Base-by-base conservation (phyloP, 306 rosid species). In the Rosa rugosa region DNA sequence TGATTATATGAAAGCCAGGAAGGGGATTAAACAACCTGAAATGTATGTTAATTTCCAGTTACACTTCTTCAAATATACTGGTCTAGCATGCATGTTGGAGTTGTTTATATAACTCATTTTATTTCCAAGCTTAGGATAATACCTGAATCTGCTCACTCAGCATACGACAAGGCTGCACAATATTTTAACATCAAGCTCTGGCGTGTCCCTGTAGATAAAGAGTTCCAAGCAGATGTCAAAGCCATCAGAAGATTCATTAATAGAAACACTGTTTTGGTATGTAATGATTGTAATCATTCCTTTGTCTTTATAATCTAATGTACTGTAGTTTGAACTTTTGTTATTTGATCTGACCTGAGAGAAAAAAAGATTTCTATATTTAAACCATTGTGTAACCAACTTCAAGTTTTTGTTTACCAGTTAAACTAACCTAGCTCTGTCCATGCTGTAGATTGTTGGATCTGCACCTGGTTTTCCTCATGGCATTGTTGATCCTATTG, bases 401-500 rank as follows among this genome's bases (percentile, higher is more conserved):
- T 64, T 72, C 22, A 60, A 66, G 71, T 47, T 81, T 76, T 72
- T 60, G 73, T 83, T 81, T 72, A 80, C 72, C 36, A 78, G 77
- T 75, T 81, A 50, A 84, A 75, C 63, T 75, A 34, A 77, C 83
- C 71, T 60, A 66, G 13, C 49, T 46, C 49, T 54, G 76, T 75
- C 83, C 56, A 70, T 82, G 75, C 78, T 84, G 76, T 91, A 94
- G 99, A 89, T 94, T 85, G 97, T 94, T 82, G 99, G 99, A 79
- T 94, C 99, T 83, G 97, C 97, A 65, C 99, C 99, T 44, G 97
- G 99, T 82, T 94, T 76, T 81, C 99, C 97, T 83, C 99, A 94
- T 87, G 99, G 99, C 71, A 88, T 94, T 84, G 78, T 94, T 84
- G 99, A 94, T 79, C 99, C 97, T 75, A 92, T 94, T 8, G 90